phyloP scores from a whole-genome alignment of 257 asterid species.

The Verbascum thapsus region DNA sequence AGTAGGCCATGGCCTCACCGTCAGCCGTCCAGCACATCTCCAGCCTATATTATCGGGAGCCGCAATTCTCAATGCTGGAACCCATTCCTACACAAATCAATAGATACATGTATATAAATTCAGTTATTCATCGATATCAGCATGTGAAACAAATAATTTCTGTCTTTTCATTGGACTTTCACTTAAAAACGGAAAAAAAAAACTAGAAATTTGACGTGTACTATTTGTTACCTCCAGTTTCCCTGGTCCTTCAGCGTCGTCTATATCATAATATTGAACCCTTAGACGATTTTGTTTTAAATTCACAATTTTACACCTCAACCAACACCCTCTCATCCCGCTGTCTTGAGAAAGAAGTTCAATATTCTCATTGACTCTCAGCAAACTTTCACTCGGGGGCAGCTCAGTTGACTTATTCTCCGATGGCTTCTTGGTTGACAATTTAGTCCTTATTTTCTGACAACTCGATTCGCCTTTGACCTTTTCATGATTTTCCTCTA shows the following conservation, averaged over 20 bases:
- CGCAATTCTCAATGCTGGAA: no score
- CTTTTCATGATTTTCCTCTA: not conserved
- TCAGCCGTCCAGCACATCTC: no score
- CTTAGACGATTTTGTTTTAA: constrained; percentile 31
- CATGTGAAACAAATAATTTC: no score
- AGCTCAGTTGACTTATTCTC: constrained; percentile 10
- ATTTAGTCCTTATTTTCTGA: constrained; percentile 16
- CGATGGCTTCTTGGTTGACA: no score
- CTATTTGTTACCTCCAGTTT: constrained; percentile 56
- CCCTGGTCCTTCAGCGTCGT: constrained; percentile 34
- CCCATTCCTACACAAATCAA: no score
- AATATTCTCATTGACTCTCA: constrained; percentile 35
- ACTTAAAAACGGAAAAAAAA: no score
- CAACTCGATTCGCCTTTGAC: constrained; percentile 27
- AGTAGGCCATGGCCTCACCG: no score
- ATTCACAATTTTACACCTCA: constrained; percentile 51
- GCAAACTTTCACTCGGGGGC: constrained; percentile 18
- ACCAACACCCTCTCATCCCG: constrained; percentile 71
- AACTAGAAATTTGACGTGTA: not conserved
- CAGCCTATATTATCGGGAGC: no score
- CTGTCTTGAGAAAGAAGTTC: constrained; percentile 69
- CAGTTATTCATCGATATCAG: no score
- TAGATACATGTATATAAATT: no score
- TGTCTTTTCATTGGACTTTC: no score
- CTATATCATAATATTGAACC: constrained; percentile 53